Percentiles rank a stretch among this genome's conserved stretches.
phyloP scores from a whole-genome alignment of 441 rosid genomes.

The Raphanus hybrid region DNA sequence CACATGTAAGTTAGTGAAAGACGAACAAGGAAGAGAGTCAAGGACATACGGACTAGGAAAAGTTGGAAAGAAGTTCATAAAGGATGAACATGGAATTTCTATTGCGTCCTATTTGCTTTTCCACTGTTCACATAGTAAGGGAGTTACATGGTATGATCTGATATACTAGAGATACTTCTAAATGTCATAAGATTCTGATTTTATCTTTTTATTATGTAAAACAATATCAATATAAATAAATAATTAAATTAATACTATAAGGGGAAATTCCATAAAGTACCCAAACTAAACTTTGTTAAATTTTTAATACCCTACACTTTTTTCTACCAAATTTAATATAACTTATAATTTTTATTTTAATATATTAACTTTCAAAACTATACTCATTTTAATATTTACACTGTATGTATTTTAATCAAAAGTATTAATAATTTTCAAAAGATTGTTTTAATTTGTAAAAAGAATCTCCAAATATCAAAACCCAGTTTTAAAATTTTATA shows the following conservation, averaged over 20 bases:
- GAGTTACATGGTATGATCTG: slow-evolving; percentile 5
- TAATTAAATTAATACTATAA: neutral
- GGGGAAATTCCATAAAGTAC: neutral
- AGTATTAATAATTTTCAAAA: too few species aligned
- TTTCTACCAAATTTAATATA: neutral
- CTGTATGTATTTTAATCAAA: neutral
- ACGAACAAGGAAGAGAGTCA: slow-evolving; percentile 19
- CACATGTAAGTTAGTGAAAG: slow-evolving; percentile 24
- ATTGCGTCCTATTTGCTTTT: neutral
- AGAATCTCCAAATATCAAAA: neutral
- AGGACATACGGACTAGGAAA: slow-evolving; percentile 23
- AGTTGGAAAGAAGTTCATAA: slow-evolving; percentile 18
- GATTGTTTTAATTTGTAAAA: too few species aligned
- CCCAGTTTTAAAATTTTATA: neutral
- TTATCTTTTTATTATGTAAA: neutral
- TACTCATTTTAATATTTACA: neutral
- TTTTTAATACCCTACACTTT: neutral
- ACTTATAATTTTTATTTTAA: neutral
- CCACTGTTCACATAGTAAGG: neutral
- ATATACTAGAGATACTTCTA: neutral
- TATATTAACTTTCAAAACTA: neutral
- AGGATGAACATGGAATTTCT: slow-evolving; percentile 20
- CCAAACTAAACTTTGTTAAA: too few species aligned
- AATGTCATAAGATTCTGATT: neutral
- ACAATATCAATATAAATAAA: neutral